A percentile compares a stretch with the other conserved stretches of the same genome.
Evolutionary conservation across 164 flowering plant genomes (phyloP).

Genomic region (Chimonanthus salicifolius): DNA sequence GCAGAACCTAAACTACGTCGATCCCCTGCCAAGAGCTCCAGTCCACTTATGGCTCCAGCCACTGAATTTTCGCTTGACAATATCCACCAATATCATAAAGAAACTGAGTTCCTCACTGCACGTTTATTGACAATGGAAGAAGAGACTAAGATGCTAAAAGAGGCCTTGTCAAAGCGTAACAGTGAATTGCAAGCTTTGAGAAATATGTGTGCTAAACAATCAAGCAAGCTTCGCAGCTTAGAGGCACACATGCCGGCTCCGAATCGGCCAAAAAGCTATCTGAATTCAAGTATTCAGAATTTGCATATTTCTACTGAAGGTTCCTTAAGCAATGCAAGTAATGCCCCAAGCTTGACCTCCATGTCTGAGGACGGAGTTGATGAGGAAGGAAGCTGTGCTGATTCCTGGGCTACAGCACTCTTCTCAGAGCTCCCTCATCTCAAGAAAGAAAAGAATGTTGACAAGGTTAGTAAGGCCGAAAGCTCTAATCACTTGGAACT

Average conservation of each 20-base stretch:
- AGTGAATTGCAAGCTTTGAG: constrained; percentile 81
- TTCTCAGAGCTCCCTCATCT: constrained; percentile 56
- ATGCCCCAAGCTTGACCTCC: constrained; percentile 72
- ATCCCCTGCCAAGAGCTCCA: constrained; percentile 57
- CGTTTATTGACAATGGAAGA: constrained; percentile 87
- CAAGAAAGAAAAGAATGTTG: constrained; percentile 50
- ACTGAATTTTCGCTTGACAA: constrained; percentile 62
- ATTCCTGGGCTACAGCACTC: constrained; percentile 59
- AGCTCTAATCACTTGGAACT: constrained; percentile 52
- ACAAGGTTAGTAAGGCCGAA: constrained; percentile 43
- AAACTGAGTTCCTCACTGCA: constrained; percentile 73
- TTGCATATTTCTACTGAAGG: constrained; percentile 34
- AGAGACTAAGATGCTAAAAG: constrained; percentile 95
- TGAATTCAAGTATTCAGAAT: constrained; percentile 18
- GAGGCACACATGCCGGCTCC: constrained; percentile 55
- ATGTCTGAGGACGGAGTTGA: constrained; percentile 92
- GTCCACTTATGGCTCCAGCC: constrained; percentile 36
- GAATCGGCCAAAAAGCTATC: constrained; percentile 38
- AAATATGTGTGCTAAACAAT: constrained; percentile 72
- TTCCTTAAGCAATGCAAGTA: constrained; percentile 41
- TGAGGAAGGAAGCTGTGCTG: constrained; percentile 64
- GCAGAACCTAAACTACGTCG: constrained; percentile 54
- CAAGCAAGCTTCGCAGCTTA: constrained; percentile 65
- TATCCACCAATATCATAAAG: constrained; percentile 61
- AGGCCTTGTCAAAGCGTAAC: constrained; percentile 89